phyloP scores from a whole-genome alignment of 148 eudicot species.

The Diospyros lotus region DNA sequence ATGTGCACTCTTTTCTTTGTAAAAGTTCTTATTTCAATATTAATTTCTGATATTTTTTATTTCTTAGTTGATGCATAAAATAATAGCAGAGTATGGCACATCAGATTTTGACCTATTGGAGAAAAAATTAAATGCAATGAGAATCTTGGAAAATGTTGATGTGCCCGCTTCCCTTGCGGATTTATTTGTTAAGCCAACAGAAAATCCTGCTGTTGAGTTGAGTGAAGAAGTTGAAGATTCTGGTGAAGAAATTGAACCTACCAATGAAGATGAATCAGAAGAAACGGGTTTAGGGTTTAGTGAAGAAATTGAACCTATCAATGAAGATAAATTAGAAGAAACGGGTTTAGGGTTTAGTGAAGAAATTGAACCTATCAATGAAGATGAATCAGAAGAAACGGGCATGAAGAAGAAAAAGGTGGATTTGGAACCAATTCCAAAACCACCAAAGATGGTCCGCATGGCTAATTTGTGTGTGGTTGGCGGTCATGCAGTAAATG shows the following conservation, averaged over 20 bases:
- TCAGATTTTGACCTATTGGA: constrained; percentile 65
- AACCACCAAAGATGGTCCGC: constrained; percentile 72
- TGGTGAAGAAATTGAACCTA: constrained; percentile 9
- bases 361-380: constrained; percentile 16
- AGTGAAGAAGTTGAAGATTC: constrained; percentile 24
- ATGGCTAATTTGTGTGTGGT: constrained; percentile 98
- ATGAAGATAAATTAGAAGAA: constrained; percentile 29
- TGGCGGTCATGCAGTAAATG: constrained; percentile 95
- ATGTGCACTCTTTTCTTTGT: background rate
- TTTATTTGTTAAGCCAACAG: constrained; percentile 41
- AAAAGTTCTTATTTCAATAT: background rate
- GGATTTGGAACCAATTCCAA: constrained; percentile 43
- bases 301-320: constrained; percentile 13
- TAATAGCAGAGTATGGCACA: constrained; percentile 74
- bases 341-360: constrained; percentile 18
- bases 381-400: constrained; percentile 31
- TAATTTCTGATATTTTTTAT: constrained; percentile 11
- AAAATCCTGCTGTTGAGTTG: constrained; percentile 26
- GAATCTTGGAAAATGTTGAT: constrained; percentile 84
- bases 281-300: constrained; percentile 20
- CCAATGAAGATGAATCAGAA: constrained; percentile 28
- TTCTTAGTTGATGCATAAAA: constrained; percentile 59
- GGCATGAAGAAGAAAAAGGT: constrained; percentile 21
- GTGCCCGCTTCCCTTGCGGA: constrained; percentile 54
- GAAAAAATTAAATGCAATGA: constrained; percentile 67